Base-by-base conservation (phyloP, 139 green algal genomes). In the Auxenochlorella pyrenoidosa region DNA sequence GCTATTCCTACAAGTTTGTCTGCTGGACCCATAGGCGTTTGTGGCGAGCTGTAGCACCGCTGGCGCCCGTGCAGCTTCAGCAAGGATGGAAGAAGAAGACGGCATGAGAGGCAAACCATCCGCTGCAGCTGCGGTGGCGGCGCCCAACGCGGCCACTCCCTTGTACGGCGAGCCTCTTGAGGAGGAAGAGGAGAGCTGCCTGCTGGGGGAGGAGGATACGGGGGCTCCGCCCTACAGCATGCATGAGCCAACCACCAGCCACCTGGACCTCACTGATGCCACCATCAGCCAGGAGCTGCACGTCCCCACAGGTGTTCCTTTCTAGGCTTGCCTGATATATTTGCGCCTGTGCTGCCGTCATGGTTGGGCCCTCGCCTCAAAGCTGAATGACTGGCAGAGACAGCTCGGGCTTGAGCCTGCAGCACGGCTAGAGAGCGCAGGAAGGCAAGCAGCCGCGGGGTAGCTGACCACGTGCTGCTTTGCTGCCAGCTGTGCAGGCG, bases 261-360 rank as follows among this genome's bases (percentile, higher is more conserved):
- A 34, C 26, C 76, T 91, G 38, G 77, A 91, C 81, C 13, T 91
- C 43, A 91, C 83, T 3, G 88, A 78, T 44, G 88, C 88, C 0
- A 32, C 51, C 59, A 91, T 91, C 40, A 83, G 76, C 47, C 83
- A 88, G 59, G 82, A 88, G 0, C 38, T 58, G 10, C 75, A 79
- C 44, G 44, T 15, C 75, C 30, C 44, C 26, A 30, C 43, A 82
- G 44, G 43, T 82, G 75, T 32, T 6, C 22, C 24, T 24, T 21
- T 77, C 18, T 36, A n/a, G n/a, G n/a, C 18, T 51, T 47, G 36
- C 71, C 19, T 47, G 47, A 54, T 6, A 10, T 6, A 6, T 54
- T 58, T 6, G 8, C 47, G 54, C 54, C 54, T 63, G 15, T 24
- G 22, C 54, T 18, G 34, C 68, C 30, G 68, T 12, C 34, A 34